These are phyloP conservation scores for Pythium coloratum DNA, from an alignment of 352 stramenopile genomes.

Conservation along the genomic window DNA sequence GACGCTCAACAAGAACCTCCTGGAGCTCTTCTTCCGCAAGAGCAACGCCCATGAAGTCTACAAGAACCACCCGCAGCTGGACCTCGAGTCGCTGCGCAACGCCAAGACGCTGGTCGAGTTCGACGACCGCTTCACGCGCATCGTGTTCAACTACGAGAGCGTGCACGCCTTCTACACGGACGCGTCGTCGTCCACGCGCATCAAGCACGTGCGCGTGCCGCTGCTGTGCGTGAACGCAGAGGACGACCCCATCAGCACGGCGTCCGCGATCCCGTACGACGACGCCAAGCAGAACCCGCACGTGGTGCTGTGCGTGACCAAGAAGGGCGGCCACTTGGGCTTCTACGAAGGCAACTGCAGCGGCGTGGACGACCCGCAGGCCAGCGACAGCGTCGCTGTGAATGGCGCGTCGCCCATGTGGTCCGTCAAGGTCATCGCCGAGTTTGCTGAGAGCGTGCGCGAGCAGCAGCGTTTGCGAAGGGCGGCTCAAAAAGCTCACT, in stretches of 20 bases:
- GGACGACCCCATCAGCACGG: conserved; percentile 70
- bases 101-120: conserved; percentile 53
- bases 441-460: conserved; percentile 58
- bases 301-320: conserved; percentile 70
- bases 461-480: background rate
- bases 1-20: conserved; percentile 47
- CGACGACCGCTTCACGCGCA: conserved; percentile 61
- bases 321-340: conserved; percentile 60
- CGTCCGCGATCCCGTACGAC: conserved; percentile 33
- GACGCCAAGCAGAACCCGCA: conserved; percentile 53
- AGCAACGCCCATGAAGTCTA: conserved; percentile 71
- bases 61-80: conserved; percentile 43
- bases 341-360: conserved; percentile 54
- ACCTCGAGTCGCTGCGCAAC: conserved; percentile 50
- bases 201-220: conserved; percentile 46
- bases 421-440: conserved; percentile 50
- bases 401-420: conserved; percentile 35
- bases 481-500: background rate
- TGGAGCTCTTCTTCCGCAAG: conserved; percentile 60
- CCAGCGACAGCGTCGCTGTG: background rate
- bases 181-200: conserved; percentile 42
- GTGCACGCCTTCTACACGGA: conserved; percentile 66
- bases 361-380: conserved; percentile 5
- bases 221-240: conserved; percentile 62
- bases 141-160: conserved; percentile 56